Evolutionary conservation across 1,284 basidiomycete species (phyloP), one percentile per base, ranked within the genome.

Genomic region (Singerocomus inundabilis): DNA sequence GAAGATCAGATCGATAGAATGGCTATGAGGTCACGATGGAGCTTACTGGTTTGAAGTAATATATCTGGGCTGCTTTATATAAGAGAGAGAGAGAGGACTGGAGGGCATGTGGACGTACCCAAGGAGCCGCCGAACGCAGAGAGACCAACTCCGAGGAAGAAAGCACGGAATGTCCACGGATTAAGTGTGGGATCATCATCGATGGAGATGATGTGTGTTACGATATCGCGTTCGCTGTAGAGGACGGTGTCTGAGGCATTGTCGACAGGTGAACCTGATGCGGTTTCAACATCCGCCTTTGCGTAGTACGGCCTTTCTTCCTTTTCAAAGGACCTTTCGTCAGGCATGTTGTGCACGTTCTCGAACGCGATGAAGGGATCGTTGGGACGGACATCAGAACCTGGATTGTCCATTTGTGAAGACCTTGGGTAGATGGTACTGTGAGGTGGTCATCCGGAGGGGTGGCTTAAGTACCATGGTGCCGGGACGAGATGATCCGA

Each of bases 71-170:
- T 54, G 30, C 6, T 65, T 9, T 13, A 6, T 10, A 32, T 39
- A 1, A 38, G 46, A n/a, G 39, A 16, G 13, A 15, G 16, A 38
- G 36, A 15, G 9, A 34, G 5, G 6, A 16, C n/a, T n/a, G 24
- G 1, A 21, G 13, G 5, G 5, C n/a, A 28, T 8, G 40, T 12
- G 5, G 34, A 44, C 51, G 51, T 35, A 66, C 61, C 73, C 38
- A 80, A 60, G 25, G 77, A 79, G 26, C 81, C 75, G 44, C 82
- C 81, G 51, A 88, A 82, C 5, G 78, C 74, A 21, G 81, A 80
- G 5, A 85, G 72, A 10, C 81, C 80, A 40, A 82, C 56, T 11
- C 84, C 82, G n/a, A 85, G 70, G 57, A 85, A 72, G 50, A 81
- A 72, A 2, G 75, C 70, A 5, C 83, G 73, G 51, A 85, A 72